Percentiles rank a stretch among this genome's conserved stretches.
phyloP scores from a whole-genome alignment of 1,139 yeast species.

The Blastobotrys serpentis region DNA sequence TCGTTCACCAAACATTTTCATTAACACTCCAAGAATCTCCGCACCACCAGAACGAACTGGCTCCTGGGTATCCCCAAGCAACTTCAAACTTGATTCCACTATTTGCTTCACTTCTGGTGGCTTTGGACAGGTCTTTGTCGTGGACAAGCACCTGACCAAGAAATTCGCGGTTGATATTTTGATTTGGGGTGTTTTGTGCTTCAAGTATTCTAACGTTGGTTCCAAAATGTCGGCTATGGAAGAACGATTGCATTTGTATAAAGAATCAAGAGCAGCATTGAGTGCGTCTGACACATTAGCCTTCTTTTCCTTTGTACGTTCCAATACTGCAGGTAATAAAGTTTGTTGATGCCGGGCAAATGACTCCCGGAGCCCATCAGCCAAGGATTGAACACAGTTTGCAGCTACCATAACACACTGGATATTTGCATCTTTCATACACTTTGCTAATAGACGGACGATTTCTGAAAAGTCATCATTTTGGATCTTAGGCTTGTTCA shows the following conservation, averaged over 20 bases:
- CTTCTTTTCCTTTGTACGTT: conserved; percentile 86
- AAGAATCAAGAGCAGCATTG: conserved; percentile 60
- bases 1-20: conserved; percentile 78
- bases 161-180: conserved; percentile 67
- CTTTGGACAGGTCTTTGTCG: conserved; percentile 51
- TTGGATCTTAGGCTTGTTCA: conserved; percentile 50
- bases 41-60: conserved; percentile 80
- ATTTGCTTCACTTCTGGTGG: conserved; percentile 55
- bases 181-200: conserved; percentile 81
- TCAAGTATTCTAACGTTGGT: conserved; percentile 57
- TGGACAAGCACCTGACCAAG: conserved; percentile 61
- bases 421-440: conserved; percentile 85
- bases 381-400: conserved; percentile 59
- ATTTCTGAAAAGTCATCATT: conserved; percentile 70
- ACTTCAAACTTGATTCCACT: conserved; percentile 55
- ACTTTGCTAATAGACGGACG: conserved; percentile 60
- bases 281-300: conserved; percentile 72
- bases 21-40: conserved; percentile 74
- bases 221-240: conserved; percentile 57
- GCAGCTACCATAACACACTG: conserved; percentile 86
- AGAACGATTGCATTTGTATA: conserved; percentile 43
- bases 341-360: conserved; percentile 56
- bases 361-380: conserved; percentile 59
- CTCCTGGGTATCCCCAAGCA: conserved; percentile 79
- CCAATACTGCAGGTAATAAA: conserved; percentile 65